Percentiles rank a stretch among this genome's conserved stretches.
Conservation (phyloP, 2,329 filamentous ascomycete genomes). For the Penicillium sp. region DNA sequence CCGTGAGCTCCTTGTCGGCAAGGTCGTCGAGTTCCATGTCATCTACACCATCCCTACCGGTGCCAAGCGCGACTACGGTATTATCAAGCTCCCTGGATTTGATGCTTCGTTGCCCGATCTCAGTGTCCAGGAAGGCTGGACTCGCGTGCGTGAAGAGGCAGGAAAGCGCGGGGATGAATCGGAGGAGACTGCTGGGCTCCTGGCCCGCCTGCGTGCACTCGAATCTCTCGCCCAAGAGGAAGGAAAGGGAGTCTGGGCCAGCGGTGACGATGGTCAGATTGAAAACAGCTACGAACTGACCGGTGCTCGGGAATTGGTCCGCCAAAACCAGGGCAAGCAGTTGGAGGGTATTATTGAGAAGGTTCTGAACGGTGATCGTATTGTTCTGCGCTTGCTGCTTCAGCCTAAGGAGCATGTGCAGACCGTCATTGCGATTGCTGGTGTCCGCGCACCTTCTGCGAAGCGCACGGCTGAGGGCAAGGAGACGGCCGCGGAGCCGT, state of each 20-base stretch:
- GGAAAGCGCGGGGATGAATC: slow-evolving; percentile 81
- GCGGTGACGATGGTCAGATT: slow-evolving; percentile 63
- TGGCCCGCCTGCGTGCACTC: slow-evolving; percentile 75
- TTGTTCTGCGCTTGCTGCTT: slow-evolving; percentile 79
- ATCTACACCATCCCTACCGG: slow-evolving; percentile 83
- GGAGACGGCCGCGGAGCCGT: slow-evolving; percentile 82
- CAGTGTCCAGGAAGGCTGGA: slow-evolving; percentile 83
- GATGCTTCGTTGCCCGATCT: slow-evolving; percentile 82
- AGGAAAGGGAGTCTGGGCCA: slow-evolving; percentile 78
- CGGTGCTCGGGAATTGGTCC: slow-evolving; percentile 72
- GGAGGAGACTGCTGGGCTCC: slow-evolving; percentile 67
- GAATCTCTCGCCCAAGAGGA: slow-evolving; percentile 78
- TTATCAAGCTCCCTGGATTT: slow-evolving; percentile 65
- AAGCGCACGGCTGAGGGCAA: slow-evolving; percentile 80
- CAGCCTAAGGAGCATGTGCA: slow-evolving; percentile 83
- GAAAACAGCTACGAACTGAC: slow-evolving; percentile 80
- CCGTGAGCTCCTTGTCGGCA: slow-evolving; percentile 79
- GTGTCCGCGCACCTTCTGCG: slow-evolving; percentile 85
- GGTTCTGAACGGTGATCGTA: slow-evolving; percentile 85
- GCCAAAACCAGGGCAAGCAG: slow-evolving; percentile 80
- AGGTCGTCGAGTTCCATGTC: slow-evolving; percentile 79
- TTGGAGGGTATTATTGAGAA: slow-evolving; percentile 87
- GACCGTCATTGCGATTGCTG: slow-evolving; percentile 84
- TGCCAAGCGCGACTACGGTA: slow-evolving; percentile 82
- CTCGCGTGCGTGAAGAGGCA: slow-evolving; percentile 91